Evolutionary conservation across 2,329 filamentous ascomycete species (phyloP).

Genomic region (Penicillium aurantiogriseum): DNA sequence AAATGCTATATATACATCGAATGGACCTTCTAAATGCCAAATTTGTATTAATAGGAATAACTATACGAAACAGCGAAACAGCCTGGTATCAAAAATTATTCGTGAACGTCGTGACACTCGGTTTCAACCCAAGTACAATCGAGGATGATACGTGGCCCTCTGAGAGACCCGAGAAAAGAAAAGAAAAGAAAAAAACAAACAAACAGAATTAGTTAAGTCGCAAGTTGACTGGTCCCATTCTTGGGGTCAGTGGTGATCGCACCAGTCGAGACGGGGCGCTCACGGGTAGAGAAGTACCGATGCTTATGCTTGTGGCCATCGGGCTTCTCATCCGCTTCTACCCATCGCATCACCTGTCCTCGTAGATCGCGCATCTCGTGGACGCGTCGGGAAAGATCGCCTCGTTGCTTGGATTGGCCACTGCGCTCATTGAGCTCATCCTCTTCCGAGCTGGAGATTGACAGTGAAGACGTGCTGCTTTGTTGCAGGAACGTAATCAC

Average conservation of each 20-base stretch:
- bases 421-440: constrained; percentile 53
- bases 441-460: constrained; percentile 56
- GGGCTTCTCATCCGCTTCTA: constrained; percentile 31
- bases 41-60: constrained; percentile 1
- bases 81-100: constrained; percentile 12
- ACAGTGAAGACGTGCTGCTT: constrained; percentile 48
- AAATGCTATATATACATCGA: not conserved
- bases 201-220: not conserved
- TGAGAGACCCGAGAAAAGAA: not conserved
- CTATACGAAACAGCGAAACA: not conserved
- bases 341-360: constrained; percentile 38
- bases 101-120: constrained; percentile 21
- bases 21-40: not conserved
- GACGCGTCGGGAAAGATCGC: constrained; percentile 29
- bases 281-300: constrained; percentile 14
- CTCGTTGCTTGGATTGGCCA: constrained; percentile 26
- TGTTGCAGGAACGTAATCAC: constrained; percentile 56
- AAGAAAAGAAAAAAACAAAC: not conserved
- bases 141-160: not conserved
- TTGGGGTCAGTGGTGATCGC: constrained; percentile 1
- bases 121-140: constrained; percentile 18
- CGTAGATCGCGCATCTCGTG: constrained; percentile 41
- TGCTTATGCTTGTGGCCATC: constrained; percentile 22
- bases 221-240: not conserved
- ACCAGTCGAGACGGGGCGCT: constrained; percentile 18